Base-by-base conservation (phyloP, 306 rosid genomes). In the Malus domestica region DNA sequence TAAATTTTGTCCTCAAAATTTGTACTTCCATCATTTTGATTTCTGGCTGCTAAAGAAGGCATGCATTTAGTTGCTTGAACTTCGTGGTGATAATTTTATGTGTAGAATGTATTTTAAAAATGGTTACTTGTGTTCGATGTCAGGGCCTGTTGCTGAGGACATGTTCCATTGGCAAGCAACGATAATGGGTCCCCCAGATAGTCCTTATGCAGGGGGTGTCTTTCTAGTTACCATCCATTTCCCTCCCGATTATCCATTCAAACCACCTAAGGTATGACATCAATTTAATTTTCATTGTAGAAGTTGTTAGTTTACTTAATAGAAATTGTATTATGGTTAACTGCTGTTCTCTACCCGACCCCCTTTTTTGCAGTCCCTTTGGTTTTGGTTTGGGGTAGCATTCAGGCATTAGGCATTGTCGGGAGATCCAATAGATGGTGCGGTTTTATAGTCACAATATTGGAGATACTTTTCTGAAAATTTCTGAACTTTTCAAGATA, bases 111-210 rank as follows among this genome's bases (percentile, higher is more conserved):
- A 32, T 22, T 52, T 23, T 27, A 4, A 55, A n/a, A 22, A 55
- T 22, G 42, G 20, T 4, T 23, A 18, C 16, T 58, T 77, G 74
- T 61, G 29, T 67, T 80, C 54, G 69, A 27, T 81, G 75, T 60
- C 85, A 90, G 96, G 96, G 58, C 97, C 96, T 20, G 96, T 90
- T 44, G 97, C 91, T 62, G 96, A 92, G 85, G 96, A 92, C 79
- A 88, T 92, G 91, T 90, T 92, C 82, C 96, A 90, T 73, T 92
- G 96, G 97, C 97, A 92, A 85, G 97, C 96, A 63, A 92, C 97
- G 4, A 89, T 89, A 67, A 92, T 92, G 91, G 96, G 97, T 14
- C 96, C 97, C 68, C 87, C 91, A 22, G 97, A 88, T 79, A 92
- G 97, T 84, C 97, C 93, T 54, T 89, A 91, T 80, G 90, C 95